Percentiles rank a stretch among this genome's conserved stretches.
Conservation (phyloP, 202 grass and related monocot genomes). For the Schoenoplectus tabernaemontani region DNA sequence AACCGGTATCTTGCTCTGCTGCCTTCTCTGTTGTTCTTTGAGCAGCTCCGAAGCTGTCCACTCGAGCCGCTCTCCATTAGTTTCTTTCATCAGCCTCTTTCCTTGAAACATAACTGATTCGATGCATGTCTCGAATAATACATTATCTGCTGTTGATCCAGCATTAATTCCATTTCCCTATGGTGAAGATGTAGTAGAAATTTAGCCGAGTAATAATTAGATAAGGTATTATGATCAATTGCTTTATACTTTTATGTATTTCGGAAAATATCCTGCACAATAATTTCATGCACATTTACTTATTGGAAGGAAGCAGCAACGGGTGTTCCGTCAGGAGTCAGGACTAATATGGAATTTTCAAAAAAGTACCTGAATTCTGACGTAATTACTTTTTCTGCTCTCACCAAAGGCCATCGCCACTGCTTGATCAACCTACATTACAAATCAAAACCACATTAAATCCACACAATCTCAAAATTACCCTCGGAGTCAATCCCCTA, state of each 20-base stretch:
- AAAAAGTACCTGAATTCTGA: conserved; percentile 53
- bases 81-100: conserved; percentile 51
- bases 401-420: conserved; percentile 74
- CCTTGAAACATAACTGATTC: conserved; percentile 62
- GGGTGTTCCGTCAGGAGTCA: background rate
- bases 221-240: too few relatives aligned
- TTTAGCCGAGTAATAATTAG: too few relatives aligned
- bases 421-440: conserved; percentile 74
- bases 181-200: background rate
- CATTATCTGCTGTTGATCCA: conserved; percentile 31
- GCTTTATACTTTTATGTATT: background rate
- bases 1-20: conserved; percentile 38
- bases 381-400: conserved; percentile 46
- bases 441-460: background rate
- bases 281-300: too few relatives aligned
- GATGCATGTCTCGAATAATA: conserved; percentile 43
- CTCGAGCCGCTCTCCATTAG: conserved; percentile 60
- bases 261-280: background rate
- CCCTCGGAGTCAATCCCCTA: conserved; percentile 1
- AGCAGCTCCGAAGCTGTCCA: conserved; percentile 49
- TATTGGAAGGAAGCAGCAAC: too few relatives aligned
- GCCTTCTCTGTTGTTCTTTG: conserved; percentile 45
- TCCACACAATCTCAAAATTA: conserved; percentile 13
- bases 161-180: conserved; percentile 44
- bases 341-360: background rate